Percentiles rank a stretch among this genome's conserved stretches.
Conservation (phyloP, 2,329 filamentous ascomycete species). For the Pezicula neosporulosa region DNA sequence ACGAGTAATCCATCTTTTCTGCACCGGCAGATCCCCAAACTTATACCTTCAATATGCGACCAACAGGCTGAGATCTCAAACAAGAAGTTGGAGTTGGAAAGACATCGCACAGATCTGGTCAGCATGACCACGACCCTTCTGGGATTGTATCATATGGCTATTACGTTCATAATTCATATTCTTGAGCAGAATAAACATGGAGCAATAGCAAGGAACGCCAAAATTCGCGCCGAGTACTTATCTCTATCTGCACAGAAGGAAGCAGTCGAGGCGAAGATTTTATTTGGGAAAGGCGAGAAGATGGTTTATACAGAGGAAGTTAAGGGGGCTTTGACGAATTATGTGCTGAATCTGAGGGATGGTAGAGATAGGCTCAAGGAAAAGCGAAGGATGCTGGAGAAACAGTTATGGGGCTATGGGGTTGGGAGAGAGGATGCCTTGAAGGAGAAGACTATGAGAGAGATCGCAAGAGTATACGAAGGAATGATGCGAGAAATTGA, state of each 20-base stretch:
- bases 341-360: conserved; percentile 21
- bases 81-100: conserved; percentile 34
- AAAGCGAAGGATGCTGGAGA: conserved; percentile 19
- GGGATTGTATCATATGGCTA: conserved; percentile 18
- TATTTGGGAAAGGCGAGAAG: conserved; percentile 15
- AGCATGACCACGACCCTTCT: conserved; percentile 24
- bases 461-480: conserved; percentile 28
- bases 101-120: conserved; percentile 33
- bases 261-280: conserved; percentile 11
- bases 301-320: conserved; percentile 26
- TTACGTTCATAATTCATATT: conserved; percentile 18
- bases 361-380: conserved; percentile 23
- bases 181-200: conserved; percentile 28
- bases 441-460: conserved; percentile 29
- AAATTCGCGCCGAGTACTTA: conserved; percentile 16
- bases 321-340: conserved; percentile 19
- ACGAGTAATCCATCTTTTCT: conserved; percentile 47
- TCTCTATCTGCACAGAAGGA: conserved; percentile 13
- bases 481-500: conserved; percentile 23
- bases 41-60: conserved; percentile 37
- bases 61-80: conserved; percentile 36
- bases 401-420: conserved; percentile 26
- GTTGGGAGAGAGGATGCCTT: conserved; percentile 21
- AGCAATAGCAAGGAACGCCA: conserved; percentile 18
- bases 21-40: conserved; percentile 51